Conservation (phyloP, 2,329 filamentous ascomycete genomes). For the Lecanoromycetidae sp. region DNA sequence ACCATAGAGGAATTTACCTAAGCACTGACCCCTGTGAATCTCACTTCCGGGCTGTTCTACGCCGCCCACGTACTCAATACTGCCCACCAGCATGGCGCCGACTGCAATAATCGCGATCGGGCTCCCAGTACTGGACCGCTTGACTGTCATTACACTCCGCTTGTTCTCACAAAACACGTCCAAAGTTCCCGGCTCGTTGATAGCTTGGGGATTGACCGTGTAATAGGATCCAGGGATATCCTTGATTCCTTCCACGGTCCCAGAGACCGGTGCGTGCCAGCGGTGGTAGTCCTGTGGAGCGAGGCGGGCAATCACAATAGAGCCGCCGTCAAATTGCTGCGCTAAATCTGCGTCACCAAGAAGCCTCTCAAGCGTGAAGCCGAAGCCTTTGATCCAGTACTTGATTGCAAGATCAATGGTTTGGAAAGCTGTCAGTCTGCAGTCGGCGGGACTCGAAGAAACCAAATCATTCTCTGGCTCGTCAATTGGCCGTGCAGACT, state of each 20-base stretch:
- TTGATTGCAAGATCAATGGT: slow-evolving; percentile 30
- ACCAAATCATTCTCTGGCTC: slow-evolving; percentile 26
- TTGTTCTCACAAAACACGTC: slow-evolving; percentile 36
- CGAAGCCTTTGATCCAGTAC: slow-evolving; percentile 33
- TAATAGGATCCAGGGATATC: slow-evolving; percentile 32
- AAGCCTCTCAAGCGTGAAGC: slow-evolving; percentile 28
- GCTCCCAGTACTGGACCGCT: slow-evolving; percentile 22
- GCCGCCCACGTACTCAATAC: slow-evolving; percentile 30
- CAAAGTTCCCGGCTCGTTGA: slow-evolving; percentile 30
- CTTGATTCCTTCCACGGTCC: slow-evolving; percentile 25
- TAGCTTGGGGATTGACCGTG: slow-evolving; percentile 33
- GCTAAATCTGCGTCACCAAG: slow-evolving; percentile 23
- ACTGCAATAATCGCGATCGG: slow-evolving; percentile 30
- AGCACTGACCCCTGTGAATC: slow-evolving; percentile 29
- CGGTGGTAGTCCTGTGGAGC: slow-evolving; percentile 34
- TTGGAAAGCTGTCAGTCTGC: slow-evolving; percentile 29
- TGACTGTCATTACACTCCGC: slow-evolving; percentile 30
- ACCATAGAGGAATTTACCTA: slow-evolving; percentile 33
- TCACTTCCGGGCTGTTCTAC: slow-evolving; percentile 24
- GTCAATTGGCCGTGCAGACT: slow-evolving; percentile 27
- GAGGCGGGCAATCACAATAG: slow-evolving; percentile 30
- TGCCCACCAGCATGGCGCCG: slow-evolving; percentile 35
- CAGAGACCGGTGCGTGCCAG: slow-evolving; percentile 29
- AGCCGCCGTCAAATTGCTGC: slow-evolving; percentile 26
- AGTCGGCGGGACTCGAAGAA: slow-evolving; percentile 30